These are phyloP conservation scores for Auricularia sp. DNA, from an alignment of 768 basidiomycete genomes.

Conservation along the genomic window DNA sequence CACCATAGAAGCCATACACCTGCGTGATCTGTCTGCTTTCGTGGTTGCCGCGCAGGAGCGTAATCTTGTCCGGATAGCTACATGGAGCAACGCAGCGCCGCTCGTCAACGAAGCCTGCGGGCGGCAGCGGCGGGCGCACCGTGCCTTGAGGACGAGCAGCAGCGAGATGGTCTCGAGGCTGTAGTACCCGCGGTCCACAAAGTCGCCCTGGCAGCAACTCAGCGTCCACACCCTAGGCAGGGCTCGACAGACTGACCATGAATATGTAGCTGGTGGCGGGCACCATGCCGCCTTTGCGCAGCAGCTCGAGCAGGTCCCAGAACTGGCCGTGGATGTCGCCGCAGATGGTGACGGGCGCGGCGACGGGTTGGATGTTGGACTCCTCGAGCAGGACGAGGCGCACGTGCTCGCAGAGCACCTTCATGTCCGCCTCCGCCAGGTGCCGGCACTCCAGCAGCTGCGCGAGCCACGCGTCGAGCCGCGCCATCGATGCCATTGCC, in stretches of 20 bases:
- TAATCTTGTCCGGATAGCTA: constrained; percentile 90
- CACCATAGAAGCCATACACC: constrained; percentile 97
- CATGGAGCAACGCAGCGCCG: not conserved
- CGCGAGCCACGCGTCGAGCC: constrained; percentile 67
- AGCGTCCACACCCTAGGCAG: constrained; percentile 16
- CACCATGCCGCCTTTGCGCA: constrained; percentile 75
- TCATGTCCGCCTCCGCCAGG: constrained; percentile 88
- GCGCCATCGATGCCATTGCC: not conserved
- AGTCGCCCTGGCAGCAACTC: constrained; percentile 61
- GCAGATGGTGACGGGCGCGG: constrained; percentile 87
- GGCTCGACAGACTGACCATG: constrained; percentile 65
- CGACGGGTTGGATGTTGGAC: constrained; percentile 94
- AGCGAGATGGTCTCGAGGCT: constrained; percentile 91
- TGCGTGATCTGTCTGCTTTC: constrained; percentile 97
- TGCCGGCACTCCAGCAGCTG: constrained; percentile 81
- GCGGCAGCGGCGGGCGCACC: constrained; percentile 31
- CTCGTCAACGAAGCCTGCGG: not conserved
- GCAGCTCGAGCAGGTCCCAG: constrained; percentile 88
- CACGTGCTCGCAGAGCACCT: constrained; percentile 82
- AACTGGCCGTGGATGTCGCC: constrained; percentile 98
- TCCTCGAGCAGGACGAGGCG: constrained; percentile 88
- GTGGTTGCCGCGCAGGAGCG: constrained; percentile 87
- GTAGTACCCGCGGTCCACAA: constrained; percentile 95
- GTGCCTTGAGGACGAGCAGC: constrained; percentile 78
- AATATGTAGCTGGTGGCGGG: constrained; percentile 91